Conservation (phyloP, 441 rosid species). For the Mallotus repandus region DNA sequence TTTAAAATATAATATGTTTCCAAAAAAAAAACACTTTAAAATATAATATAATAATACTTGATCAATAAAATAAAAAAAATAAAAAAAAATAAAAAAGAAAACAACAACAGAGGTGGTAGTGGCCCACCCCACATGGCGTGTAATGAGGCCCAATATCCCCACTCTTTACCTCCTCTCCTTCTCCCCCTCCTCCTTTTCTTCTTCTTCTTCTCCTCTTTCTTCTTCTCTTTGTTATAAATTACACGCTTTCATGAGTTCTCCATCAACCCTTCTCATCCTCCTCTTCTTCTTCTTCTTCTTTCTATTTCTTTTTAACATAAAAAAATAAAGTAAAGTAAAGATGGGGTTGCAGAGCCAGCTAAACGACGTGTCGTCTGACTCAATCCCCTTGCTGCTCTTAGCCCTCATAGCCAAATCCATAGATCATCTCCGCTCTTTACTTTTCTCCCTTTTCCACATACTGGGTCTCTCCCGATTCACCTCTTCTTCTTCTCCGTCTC, state of each 20-base stretch:
- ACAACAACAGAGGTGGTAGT: background rate
- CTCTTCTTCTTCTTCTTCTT: background rate
- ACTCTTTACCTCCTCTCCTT: background rate
- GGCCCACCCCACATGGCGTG: slow-evolving; percentile 31
- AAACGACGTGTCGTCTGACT: slow-evolving; percentile 71
- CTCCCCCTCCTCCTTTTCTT: background rate
- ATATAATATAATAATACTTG: too few species aligned
- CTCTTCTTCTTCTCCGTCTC: background rate
- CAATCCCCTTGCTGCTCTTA: slow-evolving; percentile 50
- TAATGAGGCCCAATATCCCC: background rate
- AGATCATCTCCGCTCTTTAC: slow-evolving; percentile 40
- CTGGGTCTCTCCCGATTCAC: slow-evolving; percentile 18
- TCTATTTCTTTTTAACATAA: too few species aligned
- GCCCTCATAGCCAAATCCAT: slow-evolving; percentile 56
- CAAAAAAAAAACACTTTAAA: too few species aligned
- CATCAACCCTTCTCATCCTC: background rate
- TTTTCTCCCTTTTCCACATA: slow-evolving; percentile 29
- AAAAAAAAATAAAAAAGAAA: background rate
- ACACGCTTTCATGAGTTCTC: background rate
- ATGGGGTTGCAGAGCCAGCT: slow-evolving; percentile 72
- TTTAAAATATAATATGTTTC: too few species aligned
- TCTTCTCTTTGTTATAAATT: background rate
- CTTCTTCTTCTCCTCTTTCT: background rate
- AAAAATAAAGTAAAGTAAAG: background rate
- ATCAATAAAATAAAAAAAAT: too few species aligned